Base-by-base conservation (phyloP, 306 rosid species). In the Glycine latifolia region DNA sequence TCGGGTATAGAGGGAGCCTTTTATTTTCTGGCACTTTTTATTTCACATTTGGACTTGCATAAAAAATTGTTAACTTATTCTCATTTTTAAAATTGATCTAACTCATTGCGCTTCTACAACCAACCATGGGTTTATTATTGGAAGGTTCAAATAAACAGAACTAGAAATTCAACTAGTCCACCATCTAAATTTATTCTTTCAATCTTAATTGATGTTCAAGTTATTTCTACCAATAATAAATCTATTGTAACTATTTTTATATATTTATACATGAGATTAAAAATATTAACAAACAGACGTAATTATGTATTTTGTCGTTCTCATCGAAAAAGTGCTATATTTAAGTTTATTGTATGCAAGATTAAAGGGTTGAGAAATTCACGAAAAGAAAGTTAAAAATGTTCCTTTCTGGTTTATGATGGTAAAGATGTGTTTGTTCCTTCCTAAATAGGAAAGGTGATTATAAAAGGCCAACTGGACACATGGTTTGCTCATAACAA, bases 401-500 rank as follows among this genome's bases (percentile, higher is more conserved):
- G 72, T 3, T 50, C 15, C 16, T 67, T 47, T 53, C 73, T 54
- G 62, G 79, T 41, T n/a, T 37, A 54, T 41, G 77, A 79, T 33
- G 73, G 49, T 76, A 68, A 73, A 70, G 71, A 44, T 0, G 60
- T 12, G 63, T 41, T 74, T 69, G 70, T 84, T 69, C 65, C 75
- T 87, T 63, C 90, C 84, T 41, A 78, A 87, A 81, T 78, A 16
- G 83, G 90, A 84, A 87, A 84, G 26, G 31, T 49, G 33, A 83
- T 58, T 43, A 74, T 76, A 60, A 63, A 67, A 62, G 43, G 75
- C 58, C 75, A 87, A 84, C 82, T 84, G 79, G 3, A 4, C 47
- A 81, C 84, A 84, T 75, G 77, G 49, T 62, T 5, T 81, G 49
- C 47, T 68, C 5, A 73, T 77, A 68, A 20, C 20, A 20, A 20